A percentile compares a stretch with the other conserved stretches of the same genome.
phyloP scores from a whole-genome alignment of 495 filamentous ascomycete genomes.

The Xanthoparmelia taractica region DNA sequence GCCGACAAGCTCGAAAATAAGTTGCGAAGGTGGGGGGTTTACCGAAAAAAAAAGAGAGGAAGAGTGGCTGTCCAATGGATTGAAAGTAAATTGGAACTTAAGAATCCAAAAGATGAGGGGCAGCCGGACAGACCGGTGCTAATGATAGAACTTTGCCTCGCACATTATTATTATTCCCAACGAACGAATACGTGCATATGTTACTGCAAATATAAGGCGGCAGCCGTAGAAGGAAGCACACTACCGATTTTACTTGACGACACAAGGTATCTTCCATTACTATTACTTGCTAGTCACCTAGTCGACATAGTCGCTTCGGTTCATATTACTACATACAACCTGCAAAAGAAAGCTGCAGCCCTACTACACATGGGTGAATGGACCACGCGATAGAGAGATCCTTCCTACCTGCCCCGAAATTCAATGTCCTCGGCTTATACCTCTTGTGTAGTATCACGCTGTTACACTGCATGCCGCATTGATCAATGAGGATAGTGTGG shows the following conservation, averaged over 20 bases:
- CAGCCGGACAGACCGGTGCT: not conserved
- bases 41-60: not conserved
- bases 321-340: not conserved
- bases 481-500: not conserved
- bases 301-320: not conserved
- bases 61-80: not conserved
- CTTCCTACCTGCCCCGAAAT: not conserved
- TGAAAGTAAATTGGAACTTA: not conserved
- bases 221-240: not conserved
- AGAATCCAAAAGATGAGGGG: not conserved
- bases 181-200: not conserved
- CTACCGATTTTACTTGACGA: not conserved
- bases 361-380: not conserved
- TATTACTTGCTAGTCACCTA: too few species aligned
- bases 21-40: not conserved
- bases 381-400: not conserved
- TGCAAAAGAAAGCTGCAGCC: not conserved
- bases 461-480: not conserved
- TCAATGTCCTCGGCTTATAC: not conserved
- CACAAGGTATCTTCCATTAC: too few species aligned
- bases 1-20: not conserved
- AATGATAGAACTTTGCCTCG: not conserved
- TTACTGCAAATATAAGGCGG: not conserved
- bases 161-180: not conserved
- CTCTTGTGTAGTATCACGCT: not conserved